Percentiles rank a stretch among this genome's conserved stretches.
These are phyloP conservation scores for Salmacisia buchloeana DNA, from an alignment of 1,284 basidiomycete species.

Conservation along the genomic window DNA sequence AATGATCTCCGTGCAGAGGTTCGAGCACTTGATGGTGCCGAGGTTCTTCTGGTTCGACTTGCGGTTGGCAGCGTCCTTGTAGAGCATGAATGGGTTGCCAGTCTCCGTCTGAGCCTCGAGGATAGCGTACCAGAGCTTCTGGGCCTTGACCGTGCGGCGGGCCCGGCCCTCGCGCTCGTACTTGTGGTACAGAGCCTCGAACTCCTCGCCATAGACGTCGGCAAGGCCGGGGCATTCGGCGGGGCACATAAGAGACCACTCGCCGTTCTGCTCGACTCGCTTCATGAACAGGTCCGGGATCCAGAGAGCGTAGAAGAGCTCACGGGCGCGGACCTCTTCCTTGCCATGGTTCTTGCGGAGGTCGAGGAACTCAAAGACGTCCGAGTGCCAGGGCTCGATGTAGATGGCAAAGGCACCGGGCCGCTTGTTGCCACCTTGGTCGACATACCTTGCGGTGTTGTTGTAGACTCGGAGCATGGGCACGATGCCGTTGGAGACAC, in stretches of 20 bases:
- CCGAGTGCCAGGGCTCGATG: slow-evolving; percentile 95
- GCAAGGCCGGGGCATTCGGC: slow-evolving; percentile 87
- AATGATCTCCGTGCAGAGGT: slow-evolving; percentile 98
- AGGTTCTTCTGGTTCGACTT: slow-evolving; percentile 87
- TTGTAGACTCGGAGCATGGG: slow-evolving; percentile 99
- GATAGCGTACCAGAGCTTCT: slow-evolving; percentile 98
- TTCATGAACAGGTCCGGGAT: slow-evolving; percentile 81
- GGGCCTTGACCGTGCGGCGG: slow-evolving; percentile 81
- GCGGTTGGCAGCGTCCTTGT: slow-evolving; percentile 64
- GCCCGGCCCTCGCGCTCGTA: slow-evolving; percentile 90
- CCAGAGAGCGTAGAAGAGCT: slow-evolving; percentile 98
- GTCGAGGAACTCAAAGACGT: slow-evolving; percentile 96
- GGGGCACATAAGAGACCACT: slow-evolving; percentile 98
- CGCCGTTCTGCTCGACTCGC: slow-evolving; percentile 59
- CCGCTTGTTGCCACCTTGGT: slow-evolving; percentile 98
- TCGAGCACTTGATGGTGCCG: slow-evolving; percentile 98
- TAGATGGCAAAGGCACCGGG: slow-evolving; percentile 98
- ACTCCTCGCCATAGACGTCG: slow-evolving; percentile 87
- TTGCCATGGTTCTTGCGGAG: slow-evolving; percentile 99
- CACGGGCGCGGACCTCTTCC: slow-evolving; percentile 92
- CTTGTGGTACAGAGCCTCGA: slow-evolving; percentile 78
- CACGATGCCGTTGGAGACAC: slow-evolving; percentile 97
- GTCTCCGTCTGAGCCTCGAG: slow-evolving; percentile 97
- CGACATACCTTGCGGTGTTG: slow-evolving; percentile 96
- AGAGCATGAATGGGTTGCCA: slow-evolving; percentile 95